Evolutionary conservation across 345 rosid species (phyloP).

Genomic region (Physaria fendleri): DNA sequence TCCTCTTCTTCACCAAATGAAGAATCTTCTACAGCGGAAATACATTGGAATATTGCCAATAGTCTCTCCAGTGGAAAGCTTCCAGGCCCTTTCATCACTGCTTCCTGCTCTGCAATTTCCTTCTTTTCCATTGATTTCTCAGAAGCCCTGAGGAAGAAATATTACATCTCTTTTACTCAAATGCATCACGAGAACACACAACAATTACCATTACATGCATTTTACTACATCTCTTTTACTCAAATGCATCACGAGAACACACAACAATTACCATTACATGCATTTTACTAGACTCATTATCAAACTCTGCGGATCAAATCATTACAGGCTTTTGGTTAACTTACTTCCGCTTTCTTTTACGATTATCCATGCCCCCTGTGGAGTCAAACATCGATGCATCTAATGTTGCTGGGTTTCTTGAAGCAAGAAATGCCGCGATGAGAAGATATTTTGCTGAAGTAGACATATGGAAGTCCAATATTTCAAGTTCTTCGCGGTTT

Average conservation of each 20-base stretch:
- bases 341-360: slow-evolving; percentile 80
- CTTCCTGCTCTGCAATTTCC: slow-evolving; percentile 74
- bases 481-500: slow-evolving; percentile 33
- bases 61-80: slow-evolving; percentile 83
- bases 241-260: not conserved
- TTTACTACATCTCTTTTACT: not conserved
- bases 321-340: slow-evolving; percentile 13
- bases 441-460: slow-evolving; percentile 80
- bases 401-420: slow-evolving; percentile 87
- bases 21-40: slow-evolving; percentile 53
- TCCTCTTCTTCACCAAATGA: slow-evolving; percentile 44
- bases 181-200: not conserved
- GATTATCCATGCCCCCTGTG: slow-evolving; percentile 59
- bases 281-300: not conserved
- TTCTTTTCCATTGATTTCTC: slow-evolving; percentile 60
- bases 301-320: not conserved
- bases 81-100: slow-evolving; percentile 79
- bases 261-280: slow-evolving; percentile 2
- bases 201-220: not conserved
- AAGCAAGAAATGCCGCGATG: slow-evolving; percentile 85
- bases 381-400: slow-evolving; percentile 93
- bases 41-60: slow-evolving; percentile 42
- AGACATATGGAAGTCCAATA: slow-evolving; percentile 73
- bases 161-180: not conserved
- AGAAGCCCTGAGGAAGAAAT: slow-evolving; percentile 43